A percentile compares a stretch with the other conserved stretches of the same genome.
Conservation (phyloP, 2,329 filamentous ascomycete species). For the Colletotrichum costaricense region DNA sequence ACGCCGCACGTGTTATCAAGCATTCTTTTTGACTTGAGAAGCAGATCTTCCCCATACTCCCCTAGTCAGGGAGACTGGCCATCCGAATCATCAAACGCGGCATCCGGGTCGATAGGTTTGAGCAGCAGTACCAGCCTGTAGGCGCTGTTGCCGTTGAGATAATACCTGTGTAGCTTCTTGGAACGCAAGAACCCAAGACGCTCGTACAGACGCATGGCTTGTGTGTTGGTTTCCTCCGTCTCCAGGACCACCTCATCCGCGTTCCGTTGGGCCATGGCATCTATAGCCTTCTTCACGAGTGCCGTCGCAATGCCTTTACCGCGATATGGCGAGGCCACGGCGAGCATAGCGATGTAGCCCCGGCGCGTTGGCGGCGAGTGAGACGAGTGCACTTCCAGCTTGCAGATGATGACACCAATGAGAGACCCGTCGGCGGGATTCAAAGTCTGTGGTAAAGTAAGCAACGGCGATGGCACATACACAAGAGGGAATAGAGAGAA, state of each 20-base stretch:
- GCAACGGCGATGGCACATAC: neutral
- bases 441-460: constrained; percentile 58
- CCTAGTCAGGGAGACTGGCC: constrained; percentile 37
- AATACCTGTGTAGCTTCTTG: constrained; percentile 94
- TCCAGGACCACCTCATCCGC: constrained; percentile 97
- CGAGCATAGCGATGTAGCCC: constrained; percentile 98
- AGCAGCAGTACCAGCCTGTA: constrained; percentile 88
- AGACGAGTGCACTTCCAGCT: constrained; percentile 89
- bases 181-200: constrained; percentile 90
- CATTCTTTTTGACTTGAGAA: neutral
- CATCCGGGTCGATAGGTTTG: constrained; percentile 62
- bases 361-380: constrained; percentile 80
- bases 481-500: neutral
- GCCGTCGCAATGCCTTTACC: constrained; percentile 89
- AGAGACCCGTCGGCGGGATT: constrained; percentile 72
- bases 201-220: constrained; percentile 93
- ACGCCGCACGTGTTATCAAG: neutral
- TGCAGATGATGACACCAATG: constrained; percentile 93
- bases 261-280: constrained; percentile 84
- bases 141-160: constrained; percentile 95
- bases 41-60: neutral
- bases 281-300: constrained; percentile 89
- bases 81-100: constrained; percentile 48
- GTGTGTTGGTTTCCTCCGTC: constrained; percentile 92
- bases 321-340: constrained; percentile 83